Evolutionary conservation across 495 filamentous ascomycete species (phyloP), one percentile per base, ranked within the genome.

Genomic region (Pyronema domesticum): DNA sequence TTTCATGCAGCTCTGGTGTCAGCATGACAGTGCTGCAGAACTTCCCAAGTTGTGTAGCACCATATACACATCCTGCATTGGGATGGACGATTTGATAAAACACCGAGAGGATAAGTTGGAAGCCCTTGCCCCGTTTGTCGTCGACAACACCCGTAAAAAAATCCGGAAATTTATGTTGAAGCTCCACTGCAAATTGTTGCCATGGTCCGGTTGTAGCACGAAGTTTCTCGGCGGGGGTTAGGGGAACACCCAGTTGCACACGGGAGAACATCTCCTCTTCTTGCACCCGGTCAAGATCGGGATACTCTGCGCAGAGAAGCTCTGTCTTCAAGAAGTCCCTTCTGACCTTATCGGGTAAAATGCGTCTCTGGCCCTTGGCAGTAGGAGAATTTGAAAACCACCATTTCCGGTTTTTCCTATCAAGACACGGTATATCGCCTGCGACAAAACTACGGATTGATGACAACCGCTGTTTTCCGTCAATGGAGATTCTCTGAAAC

Each of bases 391-490:
- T 56, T 7, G 58, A 55, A 35, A 59, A 64, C 40, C 48, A 64
- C 69, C 68, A 72, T 56, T 65, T 65, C 11, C 55, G 57, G 4
- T 58, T 58, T 7, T 64, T 58, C 9, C 60, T 57, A 45, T 74
- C 72, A 18, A 59, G 57, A 46, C 69, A 70, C 4, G 70, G 70
- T 37, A 75, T 70, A 13, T 68, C 45, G 3, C 73, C 73, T 1
- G 60, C 62, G 49, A 75, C 65, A 53, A 75, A 75, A 15, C 62
- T 67, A 14, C 57, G 56, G 15, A 75, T 60, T 5, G 73, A 74
- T 1, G 72, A 68, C 15, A 75, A 57, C 18, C 73, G 70, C 56
- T 75, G 73, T 60, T 75, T 75, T 14, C 73, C 73, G 58, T 75
- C 73, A 9, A 75, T 67, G 44, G 70, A 74, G 33, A 70, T 64